Conservation (phyloP, 495 filamentous ascomycete genomes). For the Hypoxylon perforatum region DNA sequence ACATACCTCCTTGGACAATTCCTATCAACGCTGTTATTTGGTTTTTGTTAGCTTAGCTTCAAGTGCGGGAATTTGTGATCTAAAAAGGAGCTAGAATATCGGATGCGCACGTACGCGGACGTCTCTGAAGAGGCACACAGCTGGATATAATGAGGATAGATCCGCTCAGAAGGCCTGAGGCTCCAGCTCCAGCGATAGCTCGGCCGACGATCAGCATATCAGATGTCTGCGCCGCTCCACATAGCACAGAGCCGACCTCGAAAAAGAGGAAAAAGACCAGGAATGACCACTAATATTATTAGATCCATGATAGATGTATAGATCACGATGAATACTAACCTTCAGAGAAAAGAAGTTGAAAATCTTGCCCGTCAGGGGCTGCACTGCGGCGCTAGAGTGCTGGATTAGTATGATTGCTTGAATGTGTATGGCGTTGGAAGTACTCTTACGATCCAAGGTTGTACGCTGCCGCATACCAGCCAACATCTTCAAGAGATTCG, state of each 20-base stretch:
- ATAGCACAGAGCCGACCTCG: constrained; percentile 60
- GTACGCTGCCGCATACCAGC: constrained; percentile 63
- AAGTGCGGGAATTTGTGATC: not conserved
- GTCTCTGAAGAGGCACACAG: constrained; percentile 50
- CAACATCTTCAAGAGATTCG: constrained; percentile 56
- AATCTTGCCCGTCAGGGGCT: constrained; percentile 57
- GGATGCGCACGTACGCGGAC: constrained; percentile 36
- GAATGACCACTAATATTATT: constrained; percentile 42
- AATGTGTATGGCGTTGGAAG: not conserved
- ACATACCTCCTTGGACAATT: constrained; percentile 9
- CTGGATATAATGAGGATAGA: constrained; percentile 58
- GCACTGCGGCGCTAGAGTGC: constrained; percentile 47
- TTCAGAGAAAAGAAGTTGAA: constrained; percentile 53
- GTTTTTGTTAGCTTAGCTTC: not conserved
- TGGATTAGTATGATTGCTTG: not conserved
- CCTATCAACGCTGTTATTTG: constrained; percentile 8
- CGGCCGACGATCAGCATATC: constrained; percentile 60
- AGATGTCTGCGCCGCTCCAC: constrained; percentile 59
- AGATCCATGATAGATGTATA: not conserved
- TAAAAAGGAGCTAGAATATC: not conserved
- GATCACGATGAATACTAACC: constrained; percentile 22
- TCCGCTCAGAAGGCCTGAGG: constrained; percentile 59
- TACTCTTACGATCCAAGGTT: constrained; percentile 37
- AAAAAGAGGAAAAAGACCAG: constrained; percentile 53
- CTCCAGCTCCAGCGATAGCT: constrained; percentile 60